Conservation (phyloP, 257 asterid genomes). For the Nicotiana noctiflora region DNA sequence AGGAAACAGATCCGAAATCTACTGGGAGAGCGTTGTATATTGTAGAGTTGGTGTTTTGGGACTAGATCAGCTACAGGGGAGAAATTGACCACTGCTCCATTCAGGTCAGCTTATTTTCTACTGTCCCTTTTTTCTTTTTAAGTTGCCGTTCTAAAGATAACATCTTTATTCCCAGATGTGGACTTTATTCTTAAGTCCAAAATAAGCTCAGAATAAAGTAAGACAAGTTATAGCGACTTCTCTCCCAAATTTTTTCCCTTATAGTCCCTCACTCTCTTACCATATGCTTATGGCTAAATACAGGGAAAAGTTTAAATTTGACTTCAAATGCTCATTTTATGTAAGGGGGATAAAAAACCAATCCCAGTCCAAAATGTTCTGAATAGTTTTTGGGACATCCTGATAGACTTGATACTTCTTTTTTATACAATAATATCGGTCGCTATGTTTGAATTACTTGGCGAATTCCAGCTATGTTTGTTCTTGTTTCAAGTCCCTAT, state of each 20-base stretch:
- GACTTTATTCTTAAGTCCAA: neutral
- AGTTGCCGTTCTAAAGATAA: neutral
- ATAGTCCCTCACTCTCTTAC: neutral
- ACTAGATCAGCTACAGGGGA: neutral
- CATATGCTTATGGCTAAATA: neutral
- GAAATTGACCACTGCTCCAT: neutral
- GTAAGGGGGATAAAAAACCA: neutral
- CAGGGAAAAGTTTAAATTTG: neutral
- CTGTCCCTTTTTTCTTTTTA: neutral
- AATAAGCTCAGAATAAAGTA: neutral
- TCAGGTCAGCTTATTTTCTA: neutral
- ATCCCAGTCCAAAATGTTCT: neutral
- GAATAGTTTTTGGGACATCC: constrained; percentile 5
- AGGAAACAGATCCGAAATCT: too few species aligned
- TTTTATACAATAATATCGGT: neutral
- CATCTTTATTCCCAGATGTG: neutral
- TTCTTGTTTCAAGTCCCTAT: neutral
- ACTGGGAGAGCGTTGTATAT: neutral
- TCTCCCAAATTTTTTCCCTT: neutral
- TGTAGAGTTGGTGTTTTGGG: neutral
- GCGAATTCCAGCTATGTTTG: neutral
- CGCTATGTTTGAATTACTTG: neutral
- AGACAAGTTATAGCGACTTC: neutral
- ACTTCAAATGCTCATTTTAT: neutral
- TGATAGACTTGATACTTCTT: neutral